Evolutionary conservation across 1,284 basidiomycete species (phyloP), one percentile per base, ranked within the genome.

Genomic region (Tylopilus sp.): DNA sequence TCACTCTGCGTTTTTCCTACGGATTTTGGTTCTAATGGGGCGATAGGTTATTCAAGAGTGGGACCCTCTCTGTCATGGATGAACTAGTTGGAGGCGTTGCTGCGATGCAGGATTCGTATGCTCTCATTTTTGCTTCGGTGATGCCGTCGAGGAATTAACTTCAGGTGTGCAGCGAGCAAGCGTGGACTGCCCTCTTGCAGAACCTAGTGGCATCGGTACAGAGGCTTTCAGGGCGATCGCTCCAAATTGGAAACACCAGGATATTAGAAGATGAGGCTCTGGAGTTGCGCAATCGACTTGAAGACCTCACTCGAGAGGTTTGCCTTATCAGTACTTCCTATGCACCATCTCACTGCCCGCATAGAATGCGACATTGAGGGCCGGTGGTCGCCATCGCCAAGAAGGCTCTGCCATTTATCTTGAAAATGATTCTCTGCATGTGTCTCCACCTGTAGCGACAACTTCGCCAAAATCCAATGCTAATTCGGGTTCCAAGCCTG

Each of bases 1-100:
- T 51, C 38, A 39, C 21, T 43, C 29, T n/a, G n/a, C 11, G 4
- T 24, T 24, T 14, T 31, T 35, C 31, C 21, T 48, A 12, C 11
- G 21, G 10, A 17, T 18, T 29, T 46, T 30, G 21, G 33, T 44
- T 34, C 34, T 45, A 48, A 67, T 24, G n/a, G 17, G 21, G 8
- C 36, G 41, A n/a, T 48, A 88, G 85, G 26, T 75, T 82, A 55
- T 71, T 85, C 44, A 88, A 88, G 63, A 69, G 72, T 1, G 77
- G 85, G 52, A 59, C 83, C 0, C 73, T 90, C 38, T 74, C 75
- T 4, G 72, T 90, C 29, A 57, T 88, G 24, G 80, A 83, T 47
- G 79, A 75, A 43, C 88, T 93, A 55, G 73, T 87, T n/a, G 81
- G 60, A 74, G 88, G 17, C 77, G 83, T 57, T 74, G 80, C 56